phyloP scores from a whole-genome alignment of 176 grass and related monocot species.

The Eremochloa ophiuroides region DNA sequence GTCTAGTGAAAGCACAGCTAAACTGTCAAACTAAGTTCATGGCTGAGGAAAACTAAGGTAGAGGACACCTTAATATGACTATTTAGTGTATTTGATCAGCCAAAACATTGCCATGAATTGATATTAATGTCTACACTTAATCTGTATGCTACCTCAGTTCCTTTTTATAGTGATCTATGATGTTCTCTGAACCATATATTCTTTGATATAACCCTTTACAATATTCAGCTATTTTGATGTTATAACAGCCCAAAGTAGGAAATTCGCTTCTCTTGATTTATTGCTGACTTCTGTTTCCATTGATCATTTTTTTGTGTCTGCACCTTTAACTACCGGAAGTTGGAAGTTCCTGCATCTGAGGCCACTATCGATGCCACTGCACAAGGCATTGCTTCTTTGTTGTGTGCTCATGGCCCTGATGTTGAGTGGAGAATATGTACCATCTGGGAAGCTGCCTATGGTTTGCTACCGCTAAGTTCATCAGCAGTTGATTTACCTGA shows the following conservation, averaged over 20 bases:
- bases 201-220: neutral
- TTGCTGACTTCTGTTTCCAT: slow-evolving; percentile 21
- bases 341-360: slow-evolving; percentile 85
- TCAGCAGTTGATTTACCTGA: slow-evolving; percentile 95
- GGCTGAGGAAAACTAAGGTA: too few relatives aligned
- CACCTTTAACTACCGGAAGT: slow-evolving; percentile 43
- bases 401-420: slow-evolving; percentile 95
- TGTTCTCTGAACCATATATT: neutral
- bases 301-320: slow-evolving; percentile 7
- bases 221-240: neutral
- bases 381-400: slow-evolving; percentile 97
- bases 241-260: neutral
- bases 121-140: neutral
- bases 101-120: slow-evolving; percentile 7
- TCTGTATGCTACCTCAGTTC: neutral
- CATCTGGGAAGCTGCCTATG: slow-evolving; percentile 99
- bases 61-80: neutral
- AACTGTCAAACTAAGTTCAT: neutral
- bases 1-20: slow-evolving; percentile 7
- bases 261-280: neutral
- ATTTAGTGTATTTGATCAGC: slow-evolving; percentile 5
- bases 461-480: slow-evolving; percentile 91
- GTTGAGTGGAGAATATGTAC: slow-evolving; percentile 99
- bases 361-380: slow-evolving; percentile 94
- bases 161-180: neutral